Percentiles rank a stretch among this genome's conserved stretches.
These are phyloP conservation scores for Hysterium pulicare DNA, from an alignment of 2,329 filamentous ascomycete species.

Conservation along the genomic window DNA sequence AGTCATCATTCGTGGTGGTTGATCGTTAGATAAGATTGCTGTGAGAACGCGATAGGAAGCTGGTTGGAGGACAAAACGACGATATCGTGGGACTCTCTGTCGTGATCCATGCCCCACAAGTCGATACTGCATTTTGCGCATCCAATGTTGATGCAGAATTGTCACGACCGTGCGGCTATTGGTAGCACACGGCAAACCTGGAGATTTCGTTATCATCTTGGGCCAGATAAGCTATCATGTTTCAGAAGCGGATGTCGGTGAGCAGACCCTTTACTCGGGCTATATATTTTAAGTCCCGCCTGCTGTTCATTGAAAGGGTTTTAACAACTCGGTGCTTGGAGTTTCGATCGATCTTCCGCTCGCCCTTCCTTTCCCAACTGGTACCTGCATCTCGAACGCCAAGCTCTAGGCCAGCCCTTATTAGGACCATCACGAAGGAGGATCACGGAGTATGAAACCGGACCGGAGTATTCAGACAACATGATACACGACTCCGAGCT, in stretches of 20 bases:
- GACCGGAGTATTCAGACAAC: too few relatives aligned
- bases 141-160: slow-evolving; percentile 18
- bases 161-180: slow-evolving; percentile 19
- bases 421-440: too few relatives aligned
- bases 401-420: slow-evolving; percentile 4
- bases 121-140: slow-evolving; percentile 11
- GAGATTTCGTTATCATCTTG: slow-evolving; percentile 36
- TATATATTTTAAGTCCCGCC: slow-evolving; percentile 17
- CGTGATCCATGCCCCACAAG: slow-evolving; percentile 14
- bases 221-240: slow-evolving; percentile 36
- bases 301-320: slow-evolving; percentile 3
- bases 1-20: slow-evolving; percentile 20
- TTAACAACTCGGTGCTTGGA: background rate
- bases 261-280: slow-evolving; percentile 2
- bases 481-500: too few relatives aligned
- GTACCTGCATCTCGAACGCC: slow-evolving; percentile 9
- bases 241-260: slow-evolving; percentile 14
- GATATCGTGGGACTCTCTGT: slow-evolving; percentile 10
- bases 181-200: slow-evolving; percentile 13
- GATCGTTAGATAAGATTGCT: slow-evolving; percentile 27
- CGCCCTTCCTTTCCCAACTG: slow-evolving; percentile 4
- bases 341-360: slow-evolving; percentile 6
- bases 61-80: slow-evolving; percentile 15
- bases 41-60: slow-evolving; percentile 35
- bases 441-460: too few relatives aligned